Evolutionary conservation across 306 rosid genomes (phyloP).

Genomic region (Lagenaria siceraria): DNA sequence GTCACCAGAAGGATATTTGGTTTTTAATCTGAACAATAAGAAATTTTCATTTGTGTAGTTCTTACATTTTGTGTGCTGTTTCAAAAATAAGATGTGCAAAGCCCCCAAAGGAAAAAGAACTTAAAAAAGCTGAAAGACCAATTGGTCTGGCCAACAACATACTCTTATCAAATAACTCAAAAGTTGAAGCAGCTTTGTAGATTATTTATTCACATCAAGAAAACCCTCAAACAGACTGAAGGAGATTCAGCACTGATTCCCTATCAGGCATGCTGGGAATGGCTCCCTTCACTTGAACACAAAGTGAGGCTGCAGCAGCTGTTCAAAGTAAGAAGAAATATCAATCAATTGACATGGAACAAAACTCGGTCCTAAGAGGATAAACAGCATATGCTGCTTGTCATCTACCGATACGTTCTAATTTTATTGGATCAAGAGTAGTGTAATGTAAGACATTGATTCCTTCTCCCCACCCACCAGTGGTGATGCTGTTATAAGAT

Average conservation of each 20-base stretch:
- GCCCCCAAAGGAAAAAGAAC: not conserved
- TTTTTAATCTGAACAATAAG: not conserved
- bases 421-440: not conserved
- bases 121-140: not conserved
- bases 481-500: not conserved
- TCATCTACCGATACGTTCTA: not conserved
- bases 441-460: not conserved
- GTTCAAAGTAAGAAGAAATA: constrained; percentile 9
- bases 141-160: not conserved
- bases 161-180: not conserved
- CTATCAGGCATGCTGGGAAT: constrained; percentile 95
- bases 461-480: not conserved
- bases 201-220: not conserved
- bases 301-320: constrained; percentile 96
- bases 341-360: not conserved
- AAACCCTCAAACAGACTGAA: constrained; percentile 28
- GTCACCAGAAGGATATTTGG: too few relatives aligned
- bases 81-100: not conserved
- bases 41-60: not conserved
- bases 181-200: not conserved
- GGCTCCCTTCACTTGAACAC: constrained; percentile 96
- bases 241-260: constrained; percentile 55
- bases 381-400: not conserved
- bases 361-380: constrained; percentile 2
- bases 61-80: not conserved